Base-by-base conservation (phyloP, 2,329 filamentous ascomycete species). In the Triangularia setosa region DNA sequence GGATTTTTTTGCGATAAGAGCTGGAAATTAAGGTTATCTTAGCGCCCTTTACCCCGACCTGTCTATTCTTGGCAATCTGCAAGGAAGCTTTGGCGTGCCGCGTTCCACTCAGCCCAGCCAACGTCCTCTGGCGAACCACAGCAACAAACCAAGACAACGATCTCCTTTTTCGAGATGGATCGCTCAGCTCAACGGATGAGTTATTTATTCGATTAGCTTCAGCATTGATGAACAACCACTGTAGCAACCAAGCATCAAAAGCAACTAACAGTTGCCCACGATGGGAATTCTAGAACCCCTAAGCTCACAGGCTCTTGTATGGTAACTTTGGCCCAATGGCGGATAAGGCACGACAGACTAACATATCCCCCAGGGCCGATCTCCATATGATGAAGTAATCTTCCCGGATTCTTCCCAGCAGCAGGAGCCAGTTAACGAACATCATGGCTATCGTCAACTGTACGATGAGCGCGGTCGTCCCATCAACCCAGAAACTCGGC, bases 221-320 rank as follows among this genome's bases (percentile, higher is more conserved):
- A 40, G 16, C 3, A n/a, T n/a, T 2, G 14, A 18, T 40, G 16
- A 40, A 40, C 35, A 9, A 40, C 30, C 3, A 12, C 30, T 12
- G 11, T 9, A 9, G 27, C 30, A 33, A 33, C 7, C 14, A 18
- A 40, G 1, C 35, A 3, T 40, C 7, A 12, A 33, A 33, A 33
- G 35, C 35, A 40, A 40, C 35, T 7, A 21, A 21, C 18, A 12
- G 40, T 27, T 55, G 21, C 21, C 52, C 72, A 75, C 54, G 57
- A 86, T 86, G 84, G 83, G 82, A 35, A 79, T 82, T 72, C 79
- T 83, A 61, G 84, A 82, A 25, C 84, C 84, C 12, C 72, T 87
- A 67, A 85, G 83, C 24, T 85, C 84, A 14, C 79, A 83, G 71
- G 84, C 84, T 25, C 72, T 87, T 73, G 84, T 86, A 75, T 71